These are phyloP conservation scores for Ustilago lituana DNA, from an alignment of 1,284 basidiomycete species.

Conservation along the genomic window DNA sequence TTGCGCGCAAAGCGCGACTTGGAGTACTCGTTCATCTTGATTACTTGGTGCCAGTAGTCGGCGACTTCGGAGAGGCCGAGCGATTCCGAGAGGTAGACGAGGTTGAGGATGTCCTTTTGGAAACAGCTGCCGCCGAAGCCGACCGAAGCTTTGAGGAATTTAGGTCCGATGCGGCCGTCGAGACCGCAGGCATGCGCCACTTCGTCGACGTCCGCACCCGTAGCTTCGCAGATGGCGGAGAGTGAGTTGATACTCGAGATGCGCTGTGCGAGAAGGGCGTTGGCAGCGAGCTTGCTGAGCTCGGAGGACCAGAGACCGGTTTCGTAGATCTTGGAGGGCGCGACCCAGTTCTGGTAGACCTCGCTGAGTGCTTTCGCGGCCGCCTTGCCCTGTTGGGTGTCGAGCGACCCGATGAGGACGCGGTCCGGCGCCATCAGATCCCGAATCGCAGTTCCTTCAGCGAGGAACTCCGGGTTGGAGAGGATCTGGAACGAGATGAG, in stretches of 20 bases:
- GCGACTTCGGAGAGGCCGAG: constrained; percentile 96
- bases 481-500: constrained; percentile 95
- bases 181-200: constrained; percentile 93
- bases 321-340: constrained; percentile 83
- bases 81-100: constrained; percentile 91
- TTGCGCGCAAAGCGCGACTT: constrained; percentile 68
- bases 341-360: constrained; percentile 96
- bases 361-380: constrained; percentile 80
- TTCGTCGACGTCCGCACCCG: constrained; percentile 97
- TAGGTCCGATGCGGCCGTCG: constrained; percentile 90
- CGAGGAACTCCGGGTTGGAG: constrained; percentile 98
- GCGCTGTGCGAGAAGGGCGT: constrained; percentile 93
- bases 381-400: constrained; percentile 82
- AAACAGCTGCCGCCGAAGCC: constrained; percentile 99
- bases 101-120: constrained; percentile 88
- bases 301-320: constrained; percentile 99
- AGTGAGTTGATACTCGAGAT: constrained; percentile 98
- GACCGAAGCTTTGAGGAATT: constrained; percentile 92
- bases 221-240: constrained; percentile 99
- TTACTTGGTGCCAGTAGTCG: constrained; percentile 81
- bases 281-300: constrained; percentile 96
- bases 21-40: constrained; percentile 66
- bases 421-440: constrained; percentile 92
- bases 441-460: constrained; percentile 92
- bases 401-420: constrained; percentile 94